Base-by-base conservation (phyloP, 305 asterid species). In the Fraxinus sp. region DNA sequence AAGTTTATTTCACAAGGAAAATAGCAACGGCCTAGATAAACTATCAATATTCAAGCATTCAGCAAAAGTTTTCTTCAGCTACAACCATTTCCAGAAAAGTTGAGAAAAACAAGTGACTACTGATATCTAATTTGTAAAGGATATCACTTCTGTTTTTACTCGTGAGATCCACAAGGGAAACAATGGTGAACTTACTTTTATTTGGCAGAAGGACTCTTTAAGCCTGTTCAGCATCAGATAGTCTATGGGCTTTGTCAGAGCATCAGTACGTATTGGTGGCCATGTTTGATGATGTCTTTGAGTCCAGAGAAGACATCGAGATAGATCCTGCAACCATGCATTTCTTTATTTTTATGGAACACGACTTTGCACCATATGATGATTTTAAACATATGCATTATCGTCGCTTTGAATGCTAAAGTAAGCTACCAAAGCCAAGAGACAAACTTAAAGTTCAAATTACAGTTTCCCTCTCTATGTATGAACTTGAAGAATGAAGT, bases 201-300 rank as follows among this genome's bases (percentile, higher is more conserved):
- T 91, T 81, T 87, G 91, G 89, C 99, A 96, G 86, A 92, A 91
- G 85, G 97, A 91, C 88, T 94, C 99, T 85, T 90, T 91, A 64
- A 96, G 97, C 77, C 91, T 91, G 89, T 92, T 96, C 72, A 96
- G 90, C 98, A 93, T 91, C 88, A 96, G 83, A 86, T 91, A 84
- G 87, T 96, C 98, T 74, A 93, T 89, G 78, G 99, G 97, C 86
- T 91, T 96, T 78, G 98, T 84, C 82, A 94, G 88, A 87, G 95
- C 88, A 91, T 96, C 98, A 32, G 98, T 93, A 52, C 99, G 97
- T 87, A 96, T 91, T 39, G 94, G 94, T 16, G 99, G 99, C 99
- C 99, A 96, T 59, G 98, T 94, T 83, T 94, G 98, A 86, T 96
- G 99, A 87, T 96, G 99, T 86, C 98, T 90, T 85, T 96, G 99